Conservation (phyloP, 2,329 filamentous ascomycete genomes). For the Zymoseptoria crescenta region DNA sequence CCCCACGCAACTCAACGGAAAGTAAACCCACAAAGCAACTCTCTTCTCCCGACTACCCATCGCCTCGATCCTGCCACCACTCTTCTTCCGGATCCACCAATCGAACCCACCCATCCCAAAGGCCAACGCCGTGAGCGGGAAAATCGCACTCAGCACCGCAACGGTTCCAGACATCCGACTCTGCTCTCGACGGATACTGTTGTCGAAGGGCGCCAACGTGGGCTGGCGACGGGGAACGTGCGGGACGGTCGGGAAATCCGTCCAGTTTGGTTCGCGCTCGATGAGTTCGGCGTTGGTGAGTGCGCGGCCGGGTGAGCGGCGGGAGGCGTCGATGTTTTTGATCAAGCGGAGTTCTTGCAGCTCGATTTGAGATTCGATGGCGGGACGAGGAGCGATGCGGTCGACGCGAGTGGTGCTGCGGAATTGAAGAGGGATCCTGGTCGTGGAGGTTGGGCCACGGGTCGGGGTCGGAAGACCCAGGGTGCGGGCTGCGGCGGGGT, state of each 20-base stretch:
- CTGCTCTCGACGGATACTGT: constrained; percentile 9
- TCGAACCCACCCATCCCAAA: constrained; percentile 21
- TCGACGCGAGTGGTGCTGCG: background rate
- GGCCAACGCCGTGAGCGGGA: constrained; percentile 17
- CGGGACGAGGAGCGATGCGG: background rate
- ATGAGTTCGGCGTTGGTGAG: constrained; percentile 2
- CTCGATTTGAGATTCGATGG: background rate
- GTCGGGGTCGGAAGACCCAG: background rate
- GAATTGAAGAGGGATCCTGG: background rate
- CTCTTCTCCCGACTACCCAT: constrained; percentile 19
- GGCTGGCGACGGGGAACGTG: background rate
- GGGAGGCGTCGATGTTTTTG: background rate
- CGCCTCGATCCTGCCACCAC: constrained; percentile 13
- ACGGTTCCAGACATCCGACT: constrained; percentile 11
- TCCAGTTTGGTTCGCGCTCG: background rate
- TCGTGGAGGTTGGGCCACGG: constrained; percentile 1
- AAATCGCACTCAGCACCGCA: constrained; percentile 7
- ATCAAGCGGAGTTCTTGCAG: constrained; percentile 7
- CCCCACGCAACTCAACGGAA: constrained; percentile 14
- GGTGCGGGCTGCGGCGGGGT: background rate
- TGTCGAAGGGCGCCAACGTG: background rate
- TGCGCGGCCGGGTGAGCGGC: background rate
- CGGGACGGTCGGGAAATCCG: background rate
- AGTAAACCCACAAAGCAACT: constrained; percentile 11
- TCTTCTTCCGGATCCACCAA: constrained; percentile 11